Evolutionary conservation across 225 moss, liverwort and hornwort species (phyloP).

Genomic region (Neckera pumila): DNA sequence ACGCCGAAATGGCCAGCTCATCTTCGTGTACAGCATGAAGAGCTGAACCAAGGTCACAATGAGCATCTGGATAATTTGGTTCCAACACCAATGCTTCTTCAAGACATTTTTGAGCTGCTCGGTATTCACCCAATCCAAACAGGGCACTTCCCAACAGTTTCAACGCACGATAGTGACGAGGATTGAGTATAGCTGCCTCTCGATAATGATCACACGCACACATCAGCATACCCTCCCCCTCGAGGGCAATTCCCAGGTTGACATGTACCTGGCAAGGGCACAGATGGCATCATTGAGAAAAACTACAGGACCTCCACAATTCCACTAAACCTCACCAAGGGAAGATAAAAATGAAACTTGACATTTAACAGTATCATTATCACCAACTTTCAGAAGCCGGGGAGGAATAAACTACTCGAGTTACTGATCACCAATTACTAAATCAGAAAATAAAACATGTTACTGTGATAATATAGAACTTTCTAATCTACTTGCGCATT

Average conservation of each 20-base stretch:
- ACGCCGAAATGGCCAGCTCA: slow-evolving; percentile 65
- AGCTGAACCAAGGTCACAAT: slow-evolving; percentile 96
- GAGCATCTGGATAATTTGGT: slow-evolving; percentile 90
- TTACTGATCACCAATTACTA: background rate
- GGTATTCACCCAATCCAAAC: slow-evolving; percentile 88
- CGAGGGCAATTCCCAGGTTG: slow-evolving; percentile 89
- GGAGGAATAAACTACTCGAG: background rate
- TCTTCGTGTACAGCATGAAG: slow-evolving; percentile 71
- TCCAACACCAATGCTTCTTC: slow-evolving; percentile 72
- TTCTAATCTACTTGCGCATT: background rate
- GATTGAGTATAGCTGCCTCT: slow-evolving; percentile 89
- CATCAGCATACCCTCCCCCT: slow-evolving; percentile 94
- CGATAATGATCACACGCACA: slow-evolving; percentile 97
- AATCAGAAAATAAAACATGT: background rate
- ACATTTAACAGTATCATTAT: background rate
- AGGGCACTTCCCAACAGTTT: slow-evolving; percentile 89
- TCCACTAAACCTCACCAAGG: background rate
- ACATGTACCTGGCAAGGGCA: slow-evolving; percentile 65
- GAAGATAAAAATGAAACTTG: background rate
- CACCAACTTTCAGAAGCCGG: background rate
- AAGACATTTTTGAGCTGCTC: slow-evolving; percentile 67
- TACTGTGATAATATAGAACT: background rate
- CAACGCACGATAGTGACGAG: slow-evolving; percentile 75
- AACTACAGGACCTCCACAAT: background rate
- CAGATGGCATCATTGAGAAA: background rate